Evolutionary conservation across 352 stramenopile genomes (phyloP).

Genomic region (Phytophthora sansomeana): DNA sequence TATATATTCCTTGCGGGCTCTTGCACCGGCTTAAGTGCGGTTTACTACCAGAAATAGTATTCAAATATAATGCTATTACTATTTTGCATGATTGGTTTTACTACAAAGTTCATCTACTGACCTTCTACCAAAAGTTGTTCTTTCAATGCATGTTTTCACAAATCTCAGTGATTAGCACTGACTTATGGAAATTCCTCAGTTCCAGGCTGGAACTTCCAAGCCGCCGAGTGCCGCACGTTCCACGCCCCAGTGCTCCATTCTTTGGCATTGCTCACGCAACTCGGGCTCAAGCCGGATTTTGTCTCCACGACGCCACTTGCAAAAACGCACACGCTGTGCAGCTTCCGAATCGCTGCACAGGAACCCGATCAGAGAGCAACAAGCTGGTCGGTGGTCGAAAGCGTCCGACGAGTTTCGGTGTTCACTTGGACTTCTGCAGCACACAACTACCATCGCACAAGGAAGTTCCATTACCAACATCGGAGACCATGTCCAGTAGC

Average conservation of each 20-base stretch:
- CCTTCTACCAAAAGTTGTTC: too few relatives aligned
- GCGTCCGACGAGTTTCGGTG: background rate
- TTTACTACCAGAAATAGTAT: too few relatives aligned
- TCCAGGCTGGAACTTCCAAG: background rate
- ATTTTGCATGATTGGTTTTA: too few relatives aligned
- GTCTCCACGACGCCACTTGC: slow-evolving; percentile 11
- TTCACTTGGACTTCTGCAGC: background rate
- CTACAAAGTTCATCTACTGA: too few relatives aligned
- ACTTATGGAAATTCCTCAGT: too few relatives aligned
- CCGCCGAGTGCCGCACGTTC: slow-evolving; percentile 29
- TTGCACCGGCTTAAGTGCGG: too few relatives aligned
- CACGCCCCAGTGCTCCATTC: slow-evolving; percentile 25
- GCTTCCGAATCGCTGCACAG: slow-evolving; percentile 10
- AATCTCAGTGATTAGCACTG: too few relatives aligned
- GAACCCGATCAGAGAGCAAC: slow-evolving; percentile 4
- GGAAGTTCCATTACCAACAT: background rate
- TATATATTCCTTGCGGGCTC: too few relatives aligned
- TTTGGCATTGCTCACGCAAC: slow-evolving; percentile 35
- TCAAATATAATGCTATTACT: too few relatives aligned
- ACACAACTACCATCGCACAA: background rate
- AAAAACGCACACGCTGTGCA: slow-evolving; percentile 19
- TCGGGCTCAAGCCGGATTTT: slow-evolving; percentile 26
- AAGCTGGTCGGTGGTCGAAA: slow-evolving; percentile 17
- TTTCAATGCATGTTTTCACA: too few relatives aligned
- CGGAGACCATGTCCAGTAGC: slow-evolving; percentile 31